Percentiles rank a stretch among this genome's conserved stretches.
Conservation (phyloP, 129 eudicot species). For the Smallanthus sonchifolius region DNA sequence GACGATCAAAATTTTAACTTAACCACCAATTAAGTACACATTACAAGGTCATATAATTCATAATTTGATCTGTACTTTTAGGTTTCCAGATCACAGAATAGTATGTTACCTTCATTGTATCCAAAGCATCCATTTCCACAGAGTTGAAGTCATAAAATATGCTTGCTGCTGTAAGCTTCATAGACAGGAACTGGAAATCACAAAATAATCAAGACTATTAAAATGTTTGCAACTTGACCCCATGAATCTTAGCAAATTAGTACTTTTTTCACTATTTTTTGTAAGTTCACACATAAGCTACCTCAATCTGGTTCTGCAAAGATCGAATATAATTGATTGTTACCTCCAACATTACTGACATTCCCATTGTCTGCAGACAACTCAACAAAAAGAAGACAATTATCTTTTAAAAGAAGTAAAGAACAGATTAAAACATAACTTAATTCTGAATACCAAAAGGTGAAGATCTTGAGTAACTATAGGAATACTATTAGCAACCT, state of each 20-base stretch:
- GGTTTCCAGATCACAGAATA: not conserved
- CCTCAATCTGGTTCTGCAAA: slow-evolving; percentile 91
- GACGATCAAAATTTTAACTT: not conserved
- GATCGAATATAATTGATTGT: slow-evolving; percentile 76
- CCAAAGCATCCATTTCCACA: slow-evolving; percentile 72
- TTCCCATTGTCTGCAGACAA: slow-evolving; percentile 79
- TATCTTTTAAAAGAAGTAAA: not conserved
- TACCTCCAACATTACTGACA: slow-evolving; percentile 96
- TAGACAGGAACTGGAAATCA: slow-evolving; percentile 67
- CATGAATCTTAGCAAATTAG: not conserved
- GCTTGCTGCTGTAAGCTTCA: slow-evolving; percentile 99
- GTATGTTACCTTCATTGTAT: slow-evolving; percentile 52
- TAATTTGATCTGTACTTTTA: not conserved
- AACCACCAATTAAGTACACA: not conserved
- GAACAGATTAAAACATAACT: not conserved
- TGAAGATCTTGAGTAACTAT: not conserved
- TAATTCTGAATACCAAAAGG: not conserved
- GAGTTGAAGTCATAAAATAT: slow-evolving; percentile 89
- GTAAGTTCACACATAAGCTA: slow-evolving; percentile 10
- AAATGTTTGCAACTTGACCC: not conserved
- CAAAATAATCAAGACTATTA: not conserved
- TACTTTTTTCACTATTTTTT: not conserved
- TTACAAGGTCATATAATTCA: not conserved
- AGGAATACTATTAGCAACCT: slow-evolving; percentile 34
- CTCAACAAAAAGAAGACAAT: not conserved